These are phyloP conservation scores for Santalum album DNA, from an alignment of 164 flowering plant genomes.

Conservation along the genomic window DNA sequence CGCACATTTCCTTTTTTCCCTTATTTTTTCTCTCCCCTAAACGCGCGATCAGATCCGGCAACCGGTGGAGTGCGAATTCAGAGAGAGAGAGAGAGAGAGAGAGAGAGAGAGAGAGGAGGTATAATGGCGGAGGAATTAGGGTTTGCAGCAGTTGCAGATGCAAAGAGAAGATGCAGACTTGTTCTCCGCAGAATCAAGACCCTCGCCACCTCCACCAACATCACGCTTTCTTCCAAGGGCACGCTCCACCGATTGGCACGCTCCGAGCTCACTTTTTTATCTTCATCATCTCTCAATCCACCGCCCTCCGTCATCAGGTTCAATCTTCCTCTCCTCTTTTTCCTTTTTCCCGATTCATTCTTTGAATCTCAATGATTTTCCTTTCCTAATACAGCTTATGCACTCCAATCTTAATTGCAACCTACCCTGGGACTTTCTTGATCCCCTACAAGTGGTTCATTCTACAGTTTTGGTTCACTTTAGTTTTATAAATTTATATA, in stretches of 20 bases:
- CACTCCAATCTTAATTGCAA: too few relatives aligned
- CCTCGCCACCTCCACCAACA: slow-evolving; percentile 26
- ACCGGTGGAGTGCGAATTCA: too few relatives aligned
- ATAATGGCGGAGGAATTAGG: neutral
- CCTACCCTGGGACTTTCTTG: too few relatives aligned
- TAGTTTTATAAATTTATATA: too few relatives aligned
- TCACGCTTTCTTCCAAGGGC: slow-evolving; percentile 43
- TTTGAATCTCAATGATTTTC: neutral
- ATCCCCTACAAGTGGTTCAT: too few relatives aligned
- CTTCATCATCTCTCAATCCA: slow-evolving; percentile 23
- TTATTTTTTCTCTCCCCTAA: too few relatives aligned
- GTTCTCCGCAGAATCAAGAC: slow-evolving; percentile 20
- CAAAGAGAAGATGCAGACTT: slow-evolving; percentile 41
- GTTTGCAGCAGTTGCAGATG: slow-evolving; percentile 15
- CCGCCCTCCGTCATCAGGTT: slow-evolving; percentile 10
- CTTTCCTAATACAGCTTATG: too few relatives aligned
- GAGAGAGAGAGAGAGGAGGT: neutral
- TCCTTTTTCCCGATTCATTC: neutral
- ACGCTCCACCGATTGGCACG: slow-evolving; percentile 51
- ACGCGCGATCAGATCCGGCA: too few relatives aligned
- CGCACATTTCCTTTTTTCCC: too few relatives aligned
- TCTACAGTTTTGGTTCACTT: too few relatives aligned
- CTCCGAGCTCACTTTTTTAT: slow-evolving; percentile 73
- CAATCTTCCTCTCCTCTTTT: slow-evolving; percentile 33
- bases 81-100: too few relatives aligned